These are phyloP conservation scores for Delitschia confertaspora DNA, from an alignment of 495 filamentous ascomycete genomes.

Conservation along the genomic window DNA sequence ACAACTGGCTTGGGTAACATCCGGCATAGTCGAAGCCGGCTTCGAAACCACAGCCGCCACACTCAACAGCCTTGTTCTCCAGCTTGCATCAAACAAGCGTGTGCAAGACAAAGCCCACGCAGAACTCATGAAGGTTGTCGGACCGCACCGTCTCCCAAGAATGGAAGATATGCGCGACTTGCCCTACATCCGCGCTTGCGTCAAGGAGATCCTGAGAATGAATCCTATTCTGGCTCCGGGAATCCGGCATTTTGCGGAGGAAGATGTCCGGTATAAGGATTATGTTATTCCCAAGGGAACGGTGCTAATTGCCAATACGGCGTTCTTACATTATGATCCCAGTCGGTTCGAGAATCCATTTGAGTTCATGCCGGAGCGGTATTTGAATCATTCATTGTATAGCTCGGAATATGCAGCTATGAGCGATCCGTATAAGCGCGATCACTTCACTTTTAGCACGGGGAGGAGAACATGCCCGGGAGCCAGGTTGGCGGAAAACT, in stretches of 20 bases:
- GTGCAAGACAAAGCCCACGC: constrained; percentile 11
- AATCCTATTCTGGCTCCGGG: constrained; percentile 1
- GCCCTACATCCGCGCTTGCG: constrained; percentile 14
- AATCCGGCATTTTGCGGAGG: constrained; percentile 7
- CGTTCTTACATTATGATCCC: constrained; percentile 15
- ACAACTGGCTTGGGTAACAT: constrained; percentile 1
- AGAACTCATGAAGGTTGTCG: constrained; percentile 17
- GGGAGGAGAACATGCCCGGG: constrained; percentile 36
- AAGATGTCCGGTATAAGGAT: constrained; percentile 11
- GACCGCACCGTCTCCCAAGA: neutral
- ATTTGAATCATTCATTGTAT: constrained; percentile 12
- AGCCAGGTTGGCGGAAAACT: constrained; percentile 22
- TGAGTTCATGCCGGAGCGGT: constrained; percentile 20
- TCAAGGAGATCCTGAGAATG: constrained; percentile 19
- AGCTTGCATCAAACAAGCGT: constrained; percentile 15
- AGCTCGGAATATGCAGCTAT: constrained; percentile 23
- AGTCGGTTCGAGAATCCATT: constrained; percentile 8
- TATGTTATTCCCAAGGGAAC: constrained; percentile 28
- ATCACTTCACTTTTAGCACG: constrained; percentile 21
- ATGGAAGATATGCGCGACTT: constrained; percentile 7
- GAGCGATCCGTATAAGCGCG: constrained; percentile 1
- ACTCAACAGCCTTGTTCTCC: constrained; percentile 16
- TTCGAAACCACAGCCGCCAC: constrained; percentile 23
- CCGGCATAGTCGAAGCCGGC: constrained; percentile 24
- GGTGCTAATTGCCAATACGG: constrained; percentile 22